Evolutionary conservation across 2,329 filamentous ascomycete species (phyloP).

Genomic region (Trichophyton schoenleinii): DNA sequence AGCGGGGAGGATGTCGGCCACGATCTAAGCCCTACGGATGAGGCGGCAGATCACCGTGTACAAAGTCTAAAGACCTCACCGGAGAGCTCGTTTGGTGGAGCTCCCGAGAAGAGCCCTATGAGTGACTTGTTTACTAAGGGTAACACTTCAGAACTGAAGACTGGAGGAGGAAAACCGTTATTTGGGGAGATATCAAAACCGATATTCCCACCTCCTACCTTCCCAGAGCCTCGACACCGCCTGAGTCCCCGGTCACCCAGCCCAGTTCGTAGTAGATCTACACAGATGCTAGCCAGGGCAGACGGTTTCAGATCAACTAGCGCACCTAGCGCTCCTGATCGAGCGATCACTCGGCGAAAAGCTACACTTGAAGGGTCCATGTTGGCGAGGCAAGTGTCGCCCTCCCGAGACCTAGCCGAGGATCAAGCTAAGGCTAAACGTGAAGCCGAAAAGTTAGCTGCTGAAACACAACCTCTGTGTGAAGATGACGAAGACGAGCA

Average conservation of each 20-base stretch:
- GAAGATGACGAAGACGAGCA: slow-evolving; percentile 39
- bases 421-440: slow-evolving; percentile 21
- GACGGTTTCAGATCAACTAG: slow-evolving; percentile 27
- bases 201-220: slow-evolving; percentile 26
- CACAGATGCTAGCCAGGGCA: slow-evolving; percentile 21
- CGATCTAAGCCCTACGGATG: slow-evolving; percentile 25
- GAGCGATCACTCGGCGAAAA: slow-evolving; percentile 30
- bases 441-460: slow-evolving; percentile 22
- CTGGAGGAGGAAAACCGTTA: slow-evolving; percentile 22
- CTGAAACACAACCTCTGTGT: slow-evolving; percentile 27
- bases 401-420: slow-evolving; percentile 16
- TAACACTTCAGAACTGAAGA: slow-evolving; percentile 20
- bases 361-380: slow-evolving; percentile 25
- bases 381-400: slow-evolving; percentile 18
- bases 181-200: slow-evolving; percentile 36
- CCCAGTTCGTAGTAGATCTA: slow-evolving; percentile 27
- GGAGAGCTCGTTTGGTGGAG: slow-evolving; percentile 34
- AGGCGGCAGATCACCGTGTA: slow-evolving; percentile 18
- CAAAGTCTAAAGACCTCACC: slow-evolving; percentile 30
- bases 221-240: slow-evolving; percentile 19
- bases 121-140: slow-evolving; percentile 31
- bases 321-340: slow-evolving; percentile 27
- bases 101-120: slow-evolving; percentile 25
- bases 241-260: slow-evolving; percentile 34
- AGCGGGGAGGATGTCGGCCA: slow-evolving; percentile 37